Evolutionary conservation across 164 flowering plant species (phyloP).

Genomic region (Piper longum): DNA sequence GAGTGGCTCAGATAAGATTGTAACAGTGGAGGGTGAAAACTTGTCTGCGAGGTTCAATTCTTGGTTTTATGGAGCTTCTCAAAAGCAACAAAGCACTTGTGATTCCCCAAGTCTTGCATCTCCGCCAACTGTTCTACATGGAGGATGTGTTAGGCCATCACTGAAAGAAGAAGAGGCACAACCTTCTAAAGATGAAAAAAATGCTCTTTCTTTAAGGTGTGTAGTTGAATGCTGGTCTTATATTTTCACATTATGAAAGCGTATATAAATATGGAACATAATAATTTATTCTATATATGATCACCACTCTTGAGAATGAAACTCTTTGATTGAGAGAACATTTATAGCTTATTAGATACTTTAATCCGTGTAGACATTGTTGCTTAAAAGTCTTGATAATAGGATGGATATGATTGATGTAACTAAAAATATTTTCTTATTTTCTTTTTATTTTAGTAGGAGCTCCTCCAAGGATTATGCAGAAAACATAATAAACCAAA

Average conservation of each 20-base stretch:
- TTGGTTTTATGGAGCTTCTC: conserved; percentile 40
- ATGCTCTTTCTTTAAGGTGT: conserved; percentile 18
- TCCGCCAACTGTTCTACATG: conserved; percentile 17
- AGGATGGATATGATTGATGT: too few relatives aligned
- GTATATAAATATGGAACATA: too few relatives aligned
- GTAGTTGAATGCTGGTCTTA: too few relatives aligned
- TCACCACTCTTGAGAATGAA: too few relatives aligned
- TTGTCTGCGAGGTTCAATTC: conserved; percentile 32
- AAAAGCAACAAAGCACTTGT: conserved; percentile 12
- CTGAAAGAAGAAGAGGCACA: background rate
- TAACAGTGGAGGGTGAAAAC: conserved; percentile 16
- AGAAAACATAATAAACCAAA: conserved; percentile 10
- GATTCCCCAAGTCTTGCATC: background rate
- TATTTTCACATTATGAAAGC: too few relatives aligned
- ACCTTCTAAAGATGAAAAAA: background rate
- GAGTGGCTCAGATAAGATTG: conserved; percentile 22
- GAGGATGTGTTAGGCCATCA: conserved; percentile 12
- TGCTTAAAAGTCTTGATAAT: too few relatives aligned
- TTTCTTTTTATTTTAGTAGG: background rate
- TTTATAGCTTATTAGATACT: too few relatives aligned
- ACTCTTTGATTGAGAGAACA: too few relatives aligned
- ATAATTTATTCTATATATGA: too few relatives aligned
- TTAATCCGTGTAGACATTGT: too few relatives aligned
- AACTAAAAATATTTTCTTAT: background rate
- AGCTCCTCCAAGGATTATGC: conserved; percentile 23